Percentiles rank a stretch among this genome's conserved stretches.
These are phyloP conservation scores for Chloroidium sp. DNA, from an alignment of 163 green algal species.

Conservation along the genomic window DNA sequence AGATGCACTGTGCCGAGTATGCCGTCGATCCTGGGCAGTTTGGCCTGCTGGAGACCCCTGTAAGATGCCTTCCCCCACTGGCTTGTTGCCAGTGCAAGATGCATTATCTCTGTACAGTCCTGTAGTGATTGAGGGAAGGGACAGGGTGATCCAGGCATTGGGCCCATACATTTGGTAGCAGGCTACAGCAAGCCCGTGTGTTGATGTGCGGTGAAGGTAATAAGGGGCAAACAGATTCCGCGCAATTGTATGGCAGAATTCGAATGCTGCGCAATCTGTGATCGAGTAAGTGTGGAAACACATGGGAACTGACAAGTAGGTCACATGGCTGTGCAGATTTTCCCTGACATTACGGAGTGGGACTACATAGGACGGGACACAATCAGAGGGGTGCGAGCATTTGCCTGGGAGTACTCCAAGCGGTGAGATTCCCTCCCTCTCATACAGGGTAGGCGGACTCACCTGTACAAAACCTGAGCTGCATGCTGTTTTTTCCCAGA, in stretches of 20 bases:
- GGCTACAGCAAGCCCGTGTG: no score
- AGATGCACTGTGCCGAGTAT: slow-evolving; percentile 2
- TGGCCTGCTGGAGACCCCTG: not conserved
- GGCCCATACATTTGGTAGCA: no score
- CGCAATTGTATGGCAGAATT: no score
- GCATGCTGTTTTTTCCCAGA: not conserved
- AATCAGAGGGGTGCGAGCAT: slow-evolving; percentile 17
- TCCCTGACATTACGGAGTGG: slow-evolving; percentile 45
- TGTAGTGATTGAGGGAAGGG: no score
- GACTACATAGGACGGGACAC: slow-evolving; percentile 25
- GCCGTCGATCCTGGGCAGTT: not conserved
- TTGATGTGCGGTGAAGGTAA: no score
- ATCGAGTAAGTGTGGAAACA: no score
- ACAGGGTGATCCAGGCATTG: no score
- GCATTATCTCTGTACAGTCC: no score
- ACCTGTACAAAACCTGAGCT: not conserved
- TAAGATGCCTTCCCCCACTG: not conserved
- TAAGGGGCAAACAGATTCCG: no score
- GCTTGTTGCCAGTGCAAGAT: no score
- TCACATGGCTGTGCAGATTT: slow-evolving; percentile 13
- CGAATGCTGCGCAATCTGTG: no score
- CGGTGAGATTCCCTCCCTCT: slow-evolving; percentile 2
- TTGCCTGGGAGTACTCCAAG: slow-evolving; percentile 36
- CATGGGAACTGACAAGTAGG: no score
- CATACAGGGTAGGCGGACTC: not conserved